These are phyloP conservation scores for Lepidium aucheri DNA, from an alignment of 345 rosid genomes.

Conservation along the genomic window DNA sequence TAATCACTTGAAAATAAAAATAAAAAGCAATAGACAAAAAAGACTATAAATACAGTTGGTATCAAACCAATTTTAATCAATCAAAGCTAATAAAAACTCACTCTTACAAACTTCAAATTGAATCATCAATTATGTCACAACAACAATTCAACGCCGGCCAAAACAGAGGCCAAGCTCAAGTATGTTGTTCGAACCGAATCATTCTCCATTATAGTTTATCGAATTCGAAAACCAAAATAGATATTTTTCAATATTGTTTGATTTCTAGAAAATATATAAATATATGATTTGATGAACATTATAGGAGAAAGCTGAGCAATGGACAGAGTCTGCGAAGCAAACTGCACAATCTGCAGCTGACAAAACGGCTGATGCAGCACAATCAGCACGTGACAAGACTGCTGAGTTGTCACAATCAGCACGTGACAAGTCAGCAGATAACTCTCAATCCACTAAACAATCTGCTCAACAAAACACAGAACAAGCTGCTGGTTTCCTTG, in stretches of 20 bases:
- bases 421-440: conserved; percentile 7
- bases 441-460: conserved; percentile 9
- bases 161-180: conserved; percentile 21
- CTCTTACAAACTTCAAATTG: neutral
- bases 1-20: neutral
- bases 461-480: conserved; percentile 21
- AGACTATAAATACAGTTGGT: conserved; percentile 7
- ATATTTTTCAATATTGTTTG: neutral
- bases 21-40: neutral
- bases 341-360: conserved; percentile 25
- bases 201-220: neutral
- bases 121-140: conserved; percentile 24
- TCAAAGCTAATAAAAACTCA: neutral
- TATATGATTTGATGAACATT: neutral
- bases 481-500: conserved; percentile 19
- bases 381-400: conserved; percentile 18
- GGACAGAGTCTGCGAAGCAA: conserved; percentile 28
- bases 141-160: conserved; percentile 28
- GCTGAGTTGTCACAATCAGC: conserved; percentile 14
- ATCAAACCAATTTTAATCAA: conserved; percentile 12
- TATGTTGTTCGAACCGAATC: neutral
- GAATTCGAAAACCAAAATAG: neutral
- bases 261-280: neutral
- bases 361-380: conserved; percentile 15
- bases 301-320: conserved; percentile 26